A percentile compares a stretch with the other conserved stretches of the same genome.
phyloP scores from a whole-genome alignment of 83 land plant genomes.

The Thuja plicata region DNA sequence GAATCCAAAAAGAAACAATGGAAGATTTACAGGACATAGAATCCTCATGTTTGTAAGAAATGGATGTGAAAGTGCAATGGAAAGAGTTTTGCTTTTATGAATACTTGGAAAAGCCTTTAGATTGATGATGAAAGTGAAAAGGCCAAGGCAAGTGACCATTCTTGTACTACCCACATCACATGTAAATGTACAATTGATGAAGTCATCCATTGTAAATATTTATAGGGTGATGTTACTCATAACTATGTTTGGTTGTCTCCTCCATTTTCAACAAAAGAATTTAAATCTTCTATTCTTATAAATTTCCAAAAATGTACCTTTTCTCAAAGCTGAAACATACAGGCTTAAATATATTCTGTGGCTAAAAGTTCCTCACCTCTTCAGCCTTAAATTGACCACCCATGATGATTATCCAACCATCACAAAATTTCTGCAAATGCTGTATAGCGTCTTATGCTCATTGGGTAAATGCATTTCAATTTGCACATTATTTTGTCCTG shows the following conservation, averaged over 20 bases:
- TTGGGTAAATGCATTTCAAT: neutral
- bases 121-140: neutral
- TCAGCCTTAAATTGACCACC: neutral
- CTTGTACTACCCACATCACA: neutral
- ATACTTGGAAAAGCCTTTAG: constrained; percentile 2
- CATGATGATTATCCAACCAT: neutral
- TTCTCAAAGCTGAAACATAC: no score
- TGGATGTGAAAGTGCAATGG: neutral
- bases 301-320: no score
- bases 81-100: neutral
- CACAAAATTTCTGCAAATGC: neutral
- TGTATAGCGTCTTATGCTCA: neutral
- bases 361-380: no score
- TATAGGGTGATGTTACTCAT: no score
- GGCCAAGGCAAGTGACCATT: neutral
- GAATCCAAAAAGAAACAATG: neutral
- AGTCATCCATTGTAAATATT: neutral
- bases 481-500: neutral
- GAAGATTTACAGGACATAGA: no score
- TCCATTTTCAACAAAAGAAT: neutral
- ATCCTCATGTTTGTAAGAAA: neutral
- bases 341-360: no score
- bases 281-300: no score
- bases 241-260: neutral
- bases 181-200: neutral